These are phyloP conservation scores for Phialophora expanda DNA, from an alignment of 2,329 filamentous ascomycete genomes.

Conservation along the genomic window DNA sequence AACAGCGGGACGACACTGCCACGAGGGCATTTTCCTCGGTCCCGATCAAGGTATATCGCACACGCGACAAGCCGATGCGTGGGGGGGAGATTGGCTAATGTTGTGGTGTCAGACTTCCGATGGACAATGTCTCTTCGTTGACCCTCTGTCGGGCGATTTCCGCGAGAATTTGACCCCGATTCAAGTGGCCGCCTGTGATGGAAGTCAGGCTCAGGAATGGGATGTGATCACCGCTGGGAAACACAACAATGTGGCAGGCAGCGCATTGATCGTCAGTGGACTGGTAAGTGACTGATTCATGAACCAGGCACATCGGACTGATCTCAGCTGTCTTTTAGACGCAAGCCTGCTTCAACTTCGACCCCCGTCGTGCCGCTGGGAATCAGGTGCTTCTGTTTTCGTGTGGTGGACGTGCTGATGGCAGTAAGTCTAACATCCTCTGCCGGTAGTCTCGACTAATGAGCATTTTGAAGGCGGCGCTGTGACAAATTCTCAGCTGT, in stretches of 20 bases:
- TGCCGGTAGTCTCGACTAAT: background rate
- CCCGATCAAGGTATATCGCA: slow-evolving; percentile 49
- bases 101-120: slow-evolving; percentile 48
- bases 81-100: background rate
- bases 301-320: background rate
- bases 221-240: slow-evolving; percentile 59
- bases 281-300: slow-evolving; percentile 45
- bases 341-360: slow-evolving; percentile 65
- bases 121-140: slow-evolving; percentile 59
- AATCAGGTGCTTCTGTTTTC: slow-evolving; percentile 64
- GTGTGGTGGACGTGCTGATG: slow-evolving; percentile 64
- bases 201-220: slow-evolving; percentile 56
- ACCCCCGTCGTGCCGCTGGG: slow-evolving; percentile 57
- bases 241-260: slow-evolving; percentile 56
- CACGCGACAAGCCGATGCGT: background rate
- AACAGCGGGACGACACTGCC: slow-evolving; percentile 56
- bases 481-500: slow-evolving; percentile 31
- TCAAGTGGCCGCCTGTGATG: slow-evolving; percentile 53
- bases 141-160: slow-evolving; percentile 61
- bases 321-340: slow-evolving; percentile 45
- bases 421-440: slow-evolving; percentile 44
- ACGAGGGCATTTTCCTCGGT: slow-evolving; percentile 54
- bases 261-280: slow-evolving; percentile 61
- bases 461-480: slow-evolving; percentile 16
- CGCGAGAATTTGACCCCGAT: slow-evolving; percentile 61